These are phyloP conservation scores for Glarea lozoyensis DNA, from an alignment of 495 filamentous ascomycete genomes.

Conservation along the genomic window DNA sequence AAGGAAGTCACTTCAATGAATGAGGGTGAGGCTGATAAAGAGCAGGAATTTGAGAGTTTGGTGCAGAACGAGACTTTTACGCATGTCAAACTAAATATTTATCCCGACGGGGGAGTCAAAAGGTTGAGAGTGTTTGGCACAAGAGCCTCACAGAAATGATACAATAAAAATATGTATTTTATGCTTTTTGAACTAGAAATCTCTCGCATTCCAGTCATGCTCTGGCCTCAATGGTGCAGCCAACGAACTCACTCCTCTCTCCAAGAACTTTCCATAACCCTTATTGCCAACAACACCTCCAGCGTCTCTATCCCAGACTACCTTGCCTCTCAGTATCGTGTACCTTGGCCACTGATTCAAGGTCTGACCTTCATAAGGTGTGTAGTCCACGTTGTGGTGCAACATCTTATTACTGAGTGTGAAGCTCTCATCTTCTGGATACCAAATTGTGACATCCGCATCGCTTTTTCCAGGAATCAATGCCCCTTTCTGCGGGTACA, in stretches of 20 bases:
- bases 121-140: slow-evolving; percentile 72
- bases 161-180: no score
- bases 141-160: no score
- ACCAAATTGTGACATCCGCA: slow-evolving; percentile 46
- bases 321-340: slow-evolving; percentile 48
- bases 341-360: slow-evolving; percentile 53
- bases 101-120: slow-evolving; percentile 90
- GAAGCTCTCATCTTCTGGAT: slow-evolving; percentile 33
- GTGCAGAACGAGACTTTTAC: slow-evolving; percentile 52
- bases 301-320: slow-evolving; percentile 46
- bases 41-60: slow-evolving; percentile 58
- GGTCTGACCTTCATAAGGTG: slow-evolving; percentile 48
- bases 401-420: slow-evolving; percentile 40
- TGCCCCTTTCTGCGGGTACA: slow-evolving; percentile 45
- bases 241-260: slow-evolving; percentile 35
- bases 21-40: slow-evolving; percentile 67
- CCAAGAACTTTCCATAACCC: slow-evolving; percentile 44
- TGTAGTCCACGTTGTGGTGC: slow-evolving; percentile 54
- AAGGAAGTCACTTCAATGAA: slow-evolving; percentile 54
- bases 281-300: slow-evolving; percentile 40
- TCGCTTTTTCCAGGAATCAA: slow-evolving; percentile 47
- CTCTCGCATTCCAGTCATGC: no score
- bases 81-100: slow-evolving; percentile 81
- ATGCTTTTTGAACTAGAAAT: no score
- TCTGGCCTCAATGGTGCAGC: no score